Evolutionary conservation across 78 protist genomes (phyloP).

Genomic region (Protostelium mycophagum): DNA sequence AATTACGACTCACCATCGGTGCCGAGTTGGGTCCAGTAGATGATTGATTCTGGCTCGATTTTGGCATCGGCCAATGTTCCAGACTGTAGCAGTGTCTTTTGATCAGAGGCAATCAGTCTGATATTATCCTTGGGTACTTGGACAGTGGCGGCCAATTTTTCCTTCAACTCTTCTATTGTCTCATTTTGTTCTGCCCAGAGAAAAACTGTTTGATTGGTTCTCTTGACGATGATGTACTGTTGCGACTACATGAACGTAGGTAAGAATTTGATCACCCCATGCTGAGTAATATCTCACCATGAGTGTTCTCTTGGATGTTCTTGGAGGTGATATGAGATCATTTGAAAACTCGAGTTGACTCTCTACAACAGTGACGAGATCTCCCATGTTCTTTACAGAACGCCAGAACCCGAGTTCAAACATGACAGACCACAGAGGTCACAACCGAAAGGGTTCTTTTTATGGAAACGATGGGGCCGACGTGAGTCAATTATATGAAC

Average conservation of each 20-base stretch:
- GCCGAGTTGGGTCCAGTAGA: not conserved
- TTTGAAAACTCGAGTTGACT: too few relatives aligned
- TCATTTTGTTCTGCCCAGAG: not conserved
- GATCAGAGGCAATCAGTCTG: not conserved
- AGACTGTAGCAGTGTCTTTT: not conserved
- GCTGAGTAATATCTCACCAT: too few relatives aligned
- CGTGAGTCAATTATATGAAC: not conserved
- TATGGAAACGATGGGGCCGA: too few relatives aligned
- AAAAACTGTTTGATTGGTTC: not conserved
- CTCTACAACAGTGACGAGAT: too few relatives aligned
- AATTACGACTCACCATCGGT: not conserved
- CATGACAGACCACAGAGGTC: too few relatives aligned
- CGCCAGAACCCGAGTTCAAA: too few relatives aligned
- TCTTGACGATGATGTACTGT: not conserved
- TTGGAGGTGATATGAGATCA: too few relatives aligned
- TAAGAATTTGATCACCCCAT: too few relatives aligned
- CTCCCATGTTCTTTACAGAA: too few relatives aligned
- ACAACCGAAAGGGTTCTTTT: too few relatives aligned
- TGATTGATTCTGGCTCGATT: not conserved
- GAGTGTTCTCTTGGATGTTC: too few relatives aligned
- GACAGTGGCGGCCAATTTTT: not conserved
- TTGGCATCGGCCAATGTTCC: not conserved
- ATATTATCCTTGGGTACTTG: not conserved
- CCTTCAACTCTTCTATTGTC: not conserved
- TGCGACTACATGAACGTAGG: too few relatives aligned